These are phyloP conservation scores for Saxophila tyrrhenica DNA, from an alignment of 495 filamentous ascomycete genomes.

Conservation along the genomic window DNA sequence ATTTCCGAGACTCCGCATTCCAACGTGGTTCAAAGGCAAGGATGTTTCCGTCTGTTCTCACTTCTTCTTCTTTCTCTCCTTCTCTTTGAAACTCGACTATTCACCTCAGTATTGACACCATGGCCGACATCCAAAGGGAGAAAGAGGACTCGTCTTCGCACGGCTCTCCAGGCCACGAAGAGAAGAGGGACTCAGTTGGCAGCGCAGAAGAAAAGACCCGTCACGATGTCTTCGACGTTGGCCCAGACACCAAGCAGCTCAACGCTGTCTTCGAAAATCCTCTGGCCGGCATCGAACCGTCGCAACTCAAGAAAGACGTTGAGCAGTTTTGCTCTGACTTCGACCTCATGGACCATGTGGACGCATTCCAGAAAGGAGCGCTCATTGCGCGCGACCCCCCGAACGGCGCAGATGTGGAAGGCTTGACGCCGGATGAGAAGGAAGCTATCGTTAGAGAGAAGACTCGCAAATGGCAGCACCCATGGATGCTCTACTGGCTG, in stretches of 20 bases:
- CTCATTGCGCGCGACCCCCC: background rate
- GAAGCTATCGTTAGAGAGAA: constrained; percentile 66
- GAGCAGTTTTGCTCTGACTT: constrained; percentile 4
- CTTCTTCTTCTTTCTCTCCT: too few relatives aligned
- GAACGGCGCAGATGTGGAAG: background rate
- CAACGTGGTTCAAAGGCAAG: too few relatives aligned
- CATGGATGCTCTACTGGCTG: too few relatives aligned
- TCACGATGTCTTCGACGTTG: background rate
- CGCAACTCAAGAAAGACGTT: constrained; percentile 6
- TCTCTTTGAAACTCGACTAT: too few relatives aligned
- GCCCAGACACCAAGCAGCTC: background rate
- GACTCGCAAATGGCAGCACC: constrained; percentile 65
- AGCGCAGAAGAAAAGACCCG: constrained; percentile 1
- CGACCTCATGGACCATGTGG: constrained; percentile 7
- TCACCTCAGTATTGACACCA: too few relatives aligned
- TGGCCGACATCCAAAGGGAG: too few relatives aligned
- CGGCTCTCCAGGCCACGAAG: background rate
- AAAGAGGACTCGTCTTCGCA: background rate
- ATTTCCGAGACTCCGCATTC: too few relatives aligned
- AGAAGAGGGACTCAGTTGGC: background rate
- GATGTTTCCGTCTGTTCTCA: too few relatives aligned
- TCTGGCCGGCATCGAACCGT: constrained; percentile 1
- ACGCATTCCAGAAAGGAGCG: constrained; percentile 6
- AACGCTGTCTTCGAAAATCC: constrained; percentile 12
- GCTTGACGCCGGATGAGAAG: background rate